Evolutionary conservation across 163 green algal genomes (phyloP).

Genomic region (Prototheca stagnorum): DNA sequence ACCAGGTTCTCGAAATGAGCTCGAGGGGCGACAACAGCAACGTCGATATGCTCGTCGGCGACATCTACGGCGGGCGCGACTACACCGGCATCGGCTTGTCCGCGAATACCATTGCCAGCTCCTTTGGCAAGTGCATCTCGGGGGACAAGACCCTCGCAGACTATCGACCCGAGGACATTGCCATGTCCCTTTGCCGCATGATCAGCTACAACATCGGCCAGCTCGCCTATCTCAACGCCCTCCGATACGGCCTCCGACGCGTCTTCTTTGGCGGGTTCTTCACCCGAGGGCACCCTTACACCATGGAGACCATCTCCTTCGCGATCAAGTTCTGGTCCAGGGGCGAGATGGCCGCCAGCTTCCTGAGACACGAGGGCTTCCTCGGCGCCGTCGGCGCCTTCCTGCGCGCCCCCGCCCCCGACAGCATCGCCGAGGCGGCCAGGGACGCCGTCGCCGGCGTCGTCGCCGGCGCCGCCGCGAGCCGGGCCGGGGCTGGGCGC

Average conservation of each 20-base stretch:
- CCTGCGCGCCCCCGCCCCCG: conserved; percentile 63
- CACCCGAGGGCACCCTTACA: conserved; percentile 95
- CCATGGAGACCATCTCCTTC: conserved; percentile 97
- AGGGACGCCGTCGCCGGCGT: no score
- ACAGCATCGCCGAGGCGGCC: background rate
- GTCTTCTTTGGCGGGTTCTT: conserved; percentile 98
- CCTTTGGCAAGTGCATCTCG: conserved; percentile 79
- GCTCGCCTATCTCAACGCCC: conserved; percentile 88
- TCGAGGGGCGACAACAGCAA: conserved; percentile 69
- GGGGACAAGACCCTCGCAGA: conserved; percentile 48
- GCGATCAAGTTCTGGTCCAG: conserved; percentile 95
- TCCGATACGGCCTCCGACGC: conserved; percentile 56
- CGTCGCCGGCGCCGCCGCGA: no score
- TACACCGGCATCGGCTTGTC: conserved; percentile 84
- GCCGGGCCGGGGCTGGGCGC: no score
- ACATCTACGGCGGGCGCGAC: conserved; percentile 92
- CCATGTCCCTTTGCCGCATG: conserved; percentile 66
- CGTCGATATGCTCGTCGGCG: conserved; percentile 97
- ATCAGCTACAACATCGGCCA: conserved; percentile 98
- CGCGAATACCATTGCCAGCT: conserved; percentile 83
- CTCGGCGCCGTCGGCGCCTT: conserved; percentile 90
- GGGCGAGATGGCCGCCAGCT: conserved; percentile 81
- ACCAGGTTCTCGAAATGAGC: conserved; percentile 90
- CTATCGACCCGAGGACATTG: conserved; percentile 22
- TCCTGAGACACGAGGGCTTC: conserved; percentile 92